Percentiles rank a stretch among this genome's conserved stretches.
phyloP scores from a whole-genome alignment of 73 alveolate genomes.

The Paramecium sexaurelia region DNA sequence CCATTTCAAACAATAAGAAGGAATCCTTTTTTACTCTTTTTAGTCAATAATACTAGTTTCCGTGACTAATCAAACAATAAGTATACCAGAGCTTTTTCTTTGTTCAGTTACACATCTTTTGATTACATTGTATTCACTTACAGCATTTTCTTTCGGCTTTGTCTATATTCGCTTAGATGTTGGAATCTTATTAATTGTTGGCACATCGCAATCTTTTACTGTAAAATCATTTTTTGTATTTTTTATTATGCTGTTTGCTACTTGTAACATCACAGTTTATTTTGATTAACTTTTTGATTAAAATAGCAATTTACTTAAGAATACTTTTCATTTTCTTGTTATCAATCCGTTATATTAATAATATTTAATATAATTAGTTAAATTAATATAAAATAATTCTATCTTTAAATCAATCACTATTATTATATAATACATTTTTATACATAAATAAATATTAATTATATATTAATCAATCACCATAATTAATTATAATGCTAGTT shows the following conservation, averaged over 20 bases:
- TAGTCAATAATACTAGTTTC: constrained; percentile 8
- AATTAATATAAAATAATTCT: background rate
- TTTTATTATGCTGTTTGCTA: background rate
- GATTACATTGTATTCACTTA: constrained; percentile 24
- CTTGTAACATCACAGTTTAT: background rate
- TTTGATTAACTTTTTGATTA: background rate
- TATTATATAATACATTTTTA: no score
- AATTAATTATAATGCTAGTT: no score
- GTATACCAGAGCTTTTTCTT: constrained; percentile 20
- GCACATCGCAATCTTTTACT: background rate
- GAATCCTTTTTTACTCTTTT: background rate
- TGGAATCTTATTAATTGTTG: constrained; percentile 4
- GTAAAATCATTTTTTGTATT: background rate
- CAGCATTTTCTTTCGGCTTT: constrained; percentile 24
- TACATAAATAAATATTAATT: no score
- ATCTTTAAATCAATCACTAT: background rate
- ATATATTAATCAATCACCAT: no score
- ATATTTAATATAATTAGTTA: background rate
- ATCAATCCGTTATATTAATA: background rate
- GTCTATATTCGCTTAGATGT: background rate
- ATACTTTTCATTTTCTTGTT: background rate
- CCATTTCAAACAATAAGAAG: constrained; percentile 35
- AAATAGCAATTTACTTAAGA: background rate
- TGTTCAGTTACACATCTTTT: constrained; percentile 30
- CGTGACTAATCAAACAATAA: background rate